A percentile compares a stretch with the other conserved stretches of the same genome.
phyloP scores from a whole-genome alignment of 2,329 filamentous ascomycete genomes.

The Aspergillus eucalypticola region DNA sequence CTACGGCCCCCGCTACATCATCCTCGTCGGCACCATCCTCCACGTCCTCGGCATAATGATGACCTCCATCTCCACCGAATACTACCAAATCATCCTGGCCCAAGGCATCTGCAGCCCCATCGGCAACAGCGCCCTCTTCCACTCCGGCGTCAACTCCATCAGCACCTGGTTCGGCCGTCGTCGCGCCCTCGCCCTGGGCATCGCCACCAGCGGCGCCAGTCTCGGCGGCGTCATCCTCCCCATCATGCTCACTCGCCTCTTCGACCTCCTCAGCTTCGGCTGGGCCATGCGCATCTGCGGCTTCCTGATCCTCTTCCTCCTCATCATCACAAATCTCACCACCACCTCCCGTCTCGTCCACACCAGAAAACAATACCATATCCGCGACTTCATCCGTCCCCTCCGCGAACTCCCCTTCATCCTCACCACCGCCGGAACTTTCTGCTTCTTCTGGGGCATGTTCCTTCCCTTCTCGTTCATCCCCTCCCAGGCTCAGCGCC shows the following conservation, averaged over 20 bases:
- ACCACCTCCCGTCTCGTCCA: slow-evolving; percentile 48
- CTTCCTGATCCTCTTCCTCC: slow-evolving; percentile 61
- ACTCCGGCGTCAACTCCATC: slow-evolving; percentile 37
- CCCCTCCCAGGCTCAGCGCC: slow-evolving; percentile 14
- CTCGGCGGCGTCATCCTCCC: slow-evolving; percentile 61
- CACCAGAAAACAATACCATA: slow-evolving; percentile 9
- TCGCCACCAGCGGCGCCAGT: slow-evolving; percentile 55
- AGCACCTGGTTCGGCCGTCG: slow-evolving; percentile 57
- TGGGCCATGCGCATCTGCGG: slow-evolving; percentile 59
- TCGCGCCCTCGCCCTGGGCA: slow-evolving; percentile 55
- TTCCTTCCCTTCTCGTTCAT: slow-evolving; percentile 19
- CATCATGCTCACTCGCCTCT: slow-evolving; percentile 59
- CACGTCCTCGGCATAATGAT: slow-evolving; percentile 62
- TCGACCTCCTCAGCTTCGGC: slow-evolving; percentile 53
- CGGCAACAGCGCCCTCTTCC: slow-evolving; percentile 53
- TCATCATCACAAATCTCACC: slow-evolving; percentile 50
- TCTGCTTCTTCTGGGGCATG: slow-evolving; percentile 43
- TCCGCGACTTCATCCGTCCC: slow-evolving; percentile 13
- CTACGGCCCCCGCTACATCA: slow-evolving; percentile 59
- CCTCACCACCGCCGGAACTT: slow-evolving; percentile 31
- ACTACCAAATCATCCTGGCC: slow-evolving; percentile 58
- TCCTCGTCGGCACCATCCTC: slow-evolving; percentile 52
- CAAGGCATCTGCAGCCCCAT: slow-evolving; percentile 56
- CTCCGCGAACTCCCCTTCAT: slow-evolving; percentile 14
- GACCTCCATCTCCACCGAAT: slow-evolving; percentile 53